A percentile compares a stretch with the other conserved stretches of the same genome.
Conservation (phyloP, 106 monocot genomes). For the Allium sativum region DNA sequence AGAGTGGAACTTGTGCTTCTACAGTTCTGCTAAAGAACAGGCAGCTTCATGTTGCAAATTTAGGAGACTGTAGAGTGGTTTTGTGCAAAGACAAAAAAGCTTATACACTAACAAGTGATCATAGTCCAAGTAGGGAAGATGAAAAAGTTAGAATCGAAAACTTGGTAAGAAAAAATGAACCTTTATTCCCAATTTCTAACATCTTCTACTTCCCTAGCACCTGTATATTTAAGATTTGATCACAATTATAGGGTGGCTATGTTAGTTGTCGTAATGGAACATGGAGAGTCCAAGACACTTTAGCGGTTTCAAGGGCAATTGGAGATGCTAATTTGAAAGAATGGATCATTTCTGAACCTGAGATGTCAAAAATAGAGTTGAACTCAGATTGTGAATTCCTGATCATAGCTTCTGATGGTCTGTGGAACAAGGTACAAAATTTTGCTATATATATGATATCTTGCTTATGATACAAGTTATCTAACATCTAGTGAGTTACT, state of each 20-base stretch:
- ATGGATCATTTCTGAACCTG: constrained; percentile 71
- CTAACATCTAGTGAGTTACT: neutral
- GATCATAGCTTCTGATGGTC: constrained; percentile 60
- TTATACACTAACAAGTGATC: constrained; percentile 50
- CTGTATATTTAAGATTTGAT: neutral
- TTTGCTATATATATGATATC: no score
- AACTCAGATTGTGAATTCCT: constrained; percentile 40
- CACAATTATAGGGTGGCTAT: constrained; percentile 51
- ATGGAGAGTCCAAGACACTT: constrained; percentile 64
- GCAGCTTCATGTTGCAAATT: constrained; percentile 52
- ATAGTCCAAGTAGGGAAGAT: constrained; percentile 32
- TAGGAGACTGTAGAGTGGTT: constrained; percentile 67
- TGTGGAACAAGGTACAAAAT: constrained; percentile 60
- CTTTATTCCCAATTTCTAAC: neutral
- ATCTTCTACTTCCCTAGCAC: neutral
- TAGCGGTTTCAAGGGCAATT: constrained; percentile 63
- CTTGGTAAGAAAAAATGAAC: constrained; percentile 19
- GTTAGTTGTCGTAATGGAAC: constrained; percentile 42
- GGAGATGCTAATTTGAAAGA: constrained; percentile 57
- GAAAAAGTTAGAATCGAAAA: constrained; percentile 49
- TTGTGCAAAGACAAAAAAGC: constrained; percentile 37
- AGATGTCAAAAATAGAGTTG: constrained; percentile 21
- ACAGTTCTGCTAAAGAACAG: constrained; percentile 67
- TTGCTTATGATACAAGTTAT: no score
- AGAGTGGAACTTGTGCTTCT: constrained; percentile 64